A percentile compares a stretch with the other conserved stretches of the same genome.
phyloP scores from a whole-genome alignment of 2,329 filamentous ascomycete genomes.

The Aspergillus hiratsukae region DNA sequence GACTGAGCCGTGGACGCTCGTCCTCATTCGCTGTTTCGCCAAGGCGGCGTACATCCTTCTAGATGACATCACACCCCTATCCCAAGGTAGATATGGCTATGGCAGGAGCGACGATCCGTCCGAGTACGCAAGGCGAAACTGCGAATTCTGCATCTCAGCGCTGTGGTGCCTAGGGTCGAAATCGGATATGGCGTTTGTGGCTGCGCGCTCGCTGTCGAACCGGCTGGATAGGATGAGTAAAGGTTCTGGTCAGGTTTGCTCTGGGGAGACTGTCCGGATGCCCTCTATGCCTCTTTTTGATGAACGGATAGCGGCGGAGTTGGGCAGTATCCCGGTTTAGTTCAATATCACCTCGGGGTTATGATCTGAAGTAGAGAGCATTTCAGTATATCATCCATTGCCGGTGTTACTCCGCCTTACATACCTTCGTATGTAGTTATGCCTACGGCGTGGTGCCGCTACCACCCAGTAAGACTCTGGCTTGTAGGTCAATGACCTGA shows the following conservation, averaged over 20 bases:
- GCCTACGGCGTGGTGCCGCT: background rate
- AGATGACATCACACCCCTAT: slow-evolving; percentile 12
- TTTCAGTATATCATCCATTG: too few relatives aligned
- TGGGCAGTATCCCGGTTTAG: background rate
- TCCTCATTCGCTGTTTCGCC: slow-evolving; percentile 51
- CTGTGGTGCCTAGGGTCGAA: slow-evolving; percentile 54
- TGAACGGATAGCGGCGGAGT: background rate
- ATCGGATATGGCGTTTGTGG: slow-evolving; percentile 48
- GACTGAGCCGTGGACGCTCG: slow-evolving; percentile 57
- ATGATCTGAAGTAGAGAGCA: too few relatives aligned
- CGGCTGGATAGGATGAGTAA: slow-evolving; percentile 17
- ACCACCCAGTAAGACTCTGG: too few relatives aligned
- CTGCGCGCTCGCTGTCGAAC: slow-evolving; percentile 36
- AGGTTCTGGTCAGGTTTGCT: background rate
- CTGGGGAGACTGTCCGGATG: background rate
- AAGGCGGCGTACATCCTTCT: slow-evolving; percentile 44
- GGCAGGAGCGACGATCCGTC: background rate
- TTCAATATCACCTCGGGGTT: too few relatives aligned
- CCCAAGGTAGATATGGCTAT: background rate
- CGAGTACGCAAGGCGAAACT: slow-evolving; percentile 23
- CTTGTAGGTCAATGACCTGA: too few relatives aligned
- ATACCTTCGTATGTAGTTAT: background rate
- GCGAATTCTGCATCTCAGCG: slow-evolving; percentile 49
- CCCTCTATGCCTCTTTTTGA: background rate
- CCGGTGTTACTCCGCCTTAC: too few relatives aligned